Base-by-base conservation (phyloP, 1,284 basidiomycete species). In the Ceratobasidium sp. region DNA sequence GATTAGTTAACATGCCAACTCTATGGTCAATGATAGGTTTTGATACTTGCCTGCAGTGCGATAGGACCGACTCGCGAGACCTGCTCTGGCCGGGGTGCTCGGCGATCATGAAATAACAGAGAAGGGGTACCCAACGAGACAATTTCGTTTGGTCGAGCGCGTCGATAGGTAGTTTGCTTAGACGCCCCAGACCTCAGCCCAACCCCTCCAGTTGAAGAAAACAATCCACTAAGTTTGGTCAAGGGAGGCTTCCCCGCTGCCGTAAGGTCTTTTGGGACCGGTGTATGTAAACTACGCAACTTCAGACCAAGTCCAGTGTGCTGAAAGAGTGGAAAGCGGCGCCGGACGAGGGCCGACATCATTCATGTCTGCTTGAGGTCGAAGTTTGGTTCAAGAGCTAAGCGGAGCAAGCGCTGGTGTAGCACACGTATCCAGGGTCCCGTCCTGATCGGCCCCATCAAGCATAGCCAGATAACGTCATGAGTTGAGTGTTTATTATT, bases 1-100 rank as follows among this genome's bases (percentile, higher is more conserved):
- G n/a, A 76, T 67, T n/a, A 41, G 36, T 41, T 41, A 80, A 77
- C 80, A 80, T 80, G 41, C 79, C 75, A 77, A 78, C 80, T 79
- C n/a, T 66, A 78, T 79, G 36, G 6, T 41, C 11, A 11, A 4
- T 11, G 36, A 27, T n/a, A 24, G 15, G 11, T 14, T 44, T 24
- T n/a, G 17, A 44, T 59, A 71, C 66, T 57, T n/a, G 47, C 66
- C 41, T 71, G 66, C 15, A 71, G 54, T 27, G 66, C 66, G 41
- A 71, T 48, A 2, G 66, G 71, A 6, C 71, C 71, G 9, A 22
- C 22, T 27, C 63, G 62, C n/a, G 73, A 74, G 19, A 74, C 27
- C n/a, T 74, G 73, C 19, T 64, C 41, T 31, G 64, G 66, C 53
- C 66, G 66, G 47, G 66, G 66, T 57, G 66, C 66, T 54, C 66